A percentile compares a stretch with the other conserved stretches of the same genome.
Evolutionary conservation across 805 yeast species (phyloP).

Genomic region (Hanseniaspora valbyensis): DNA sequence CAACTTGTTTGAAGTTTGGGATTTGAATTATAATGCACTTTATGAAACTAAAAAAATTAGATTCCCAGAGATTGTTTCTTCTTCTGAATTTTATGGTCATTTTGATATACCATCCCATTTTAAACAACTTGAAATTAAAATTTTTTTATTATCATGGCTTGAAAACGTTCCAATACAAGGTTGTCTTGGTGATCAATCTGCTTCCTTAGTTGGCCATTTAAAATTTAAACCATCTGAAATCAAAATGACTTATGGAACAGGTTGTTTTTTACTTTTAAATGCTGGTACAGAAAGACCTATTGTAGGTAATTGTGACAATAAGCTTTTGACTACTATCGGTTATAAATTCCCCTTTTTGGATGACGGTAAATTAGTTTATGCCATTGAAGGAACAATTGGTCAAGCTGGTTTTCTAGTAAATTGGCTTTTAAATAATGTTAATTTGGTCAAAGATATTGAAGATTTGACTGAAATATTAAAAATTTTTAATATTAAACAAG

Average conservation of each 20-base stretch:
- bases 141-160: slow-evolving; percentile 21
- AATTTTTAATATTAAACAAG: slow-evolving; percentile 68
- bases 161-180: slow-evolving; percentile 70
- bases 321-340: slow-evolving; percentile 81
- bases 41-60: not conserved
- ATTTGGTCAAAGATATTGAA: slow-evolving; percentile 77
- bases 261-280: slow-evolving; percentile 81
- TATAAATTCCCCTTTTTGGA: slow-evolving; percentile 71
- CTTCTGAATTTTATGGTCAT: slow-evolving; percentile 63
- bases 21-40: slow-evolving; percentile 27
- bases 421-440: slow-evolving; percentile 87
- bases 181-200: slow-evolving; percentile 87
- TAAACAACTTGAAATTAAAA: slow-evolving; percentile 40
- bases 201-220: slow-evolving; percentile 85
- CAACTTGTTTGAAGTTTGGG: slow-evolving; percentile 66
- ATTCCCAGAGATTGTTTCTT: slow-evolving; percentile 49
- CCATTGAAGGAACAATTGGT: slow-evolving; percentile 90
- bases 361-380: slow-evolving; percentile 50
- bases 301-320: slow-evolving; percentile 34
- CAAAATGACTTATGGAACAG: slow-evolving; percentile 94
- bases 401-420: slow-evolving; percentile 92
- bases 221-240: slow-evolving; percentile 78
- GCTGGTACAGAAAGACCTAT: slow-evolving; percentile 60
- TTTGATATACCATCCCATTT: slow-evolving; percentile 17
- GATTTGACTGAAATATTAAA: slow-evolving; percentile 78